Conservation (phyloP, 768 basidiomycete species). For the Agrocybe praecox region DNA sequence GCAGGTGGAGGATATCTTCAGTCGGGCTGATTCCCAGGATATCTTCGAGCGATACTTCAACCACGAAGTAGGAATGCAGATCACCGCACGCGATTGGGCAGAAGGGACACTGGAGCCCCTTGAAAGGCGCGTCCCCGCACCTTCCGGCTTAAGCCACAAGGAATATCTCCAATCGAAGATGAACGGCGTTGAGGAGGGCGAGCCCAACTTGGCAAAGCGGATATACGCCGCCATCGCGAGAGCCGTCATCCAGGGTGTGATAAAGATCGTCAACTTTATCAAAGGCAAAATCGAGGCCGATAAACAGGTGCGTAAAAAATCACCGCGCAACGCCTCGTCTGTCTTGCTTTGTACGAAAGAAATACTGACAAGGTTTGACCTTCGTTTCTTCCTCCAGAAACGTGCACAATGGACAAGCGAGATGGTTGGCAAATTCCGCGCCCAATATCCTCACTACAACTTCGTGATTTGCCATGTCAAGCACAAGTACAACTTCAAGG, state of each 20-base stretch:
- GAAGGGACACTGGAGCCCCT: neutral
- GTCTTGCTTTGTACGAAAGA: too few relatives aligned
- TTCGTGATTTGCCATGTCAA: slow-evolving; percentile 22
- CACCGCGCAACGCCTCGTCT: too few relatives aligned
- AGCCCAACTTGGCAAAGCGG: neutral
- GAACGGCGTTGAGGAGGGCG: neutral
- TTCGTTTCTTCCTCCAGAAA: neutral
- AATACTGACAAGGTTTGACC: neutral
- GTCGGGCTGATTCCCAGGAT: neutral
- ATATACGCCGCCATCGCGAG: neutral
- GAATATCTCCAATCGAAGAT: neutral
- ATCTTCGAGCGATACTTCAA: neutral
- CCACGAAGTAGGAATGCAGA: neutral
- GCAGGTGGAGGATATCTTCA: neutral
- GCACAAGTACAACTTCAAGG: slow-evolving; percentile 19
- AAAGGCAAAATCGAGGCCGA: neutral
- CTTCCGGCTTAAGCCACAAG: neutral
- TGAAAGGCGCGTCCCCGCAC: neutral
- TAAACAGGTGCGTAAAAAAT: neutral
- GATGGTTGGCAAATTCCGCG: neutral
- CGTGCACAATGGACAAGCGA: neutral
- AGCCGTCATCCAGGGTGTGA: neutral
- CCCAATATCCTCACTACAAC: slow-evolving; percentile 11
- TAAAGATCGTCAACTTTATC: neutral
- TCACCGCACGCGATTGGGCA: neutral